Evolutionary conservation across 345 rosid species (phyloP), one percentile per base, ranked within the genome.

Genomic region (Cardamine occulta): DNA sequence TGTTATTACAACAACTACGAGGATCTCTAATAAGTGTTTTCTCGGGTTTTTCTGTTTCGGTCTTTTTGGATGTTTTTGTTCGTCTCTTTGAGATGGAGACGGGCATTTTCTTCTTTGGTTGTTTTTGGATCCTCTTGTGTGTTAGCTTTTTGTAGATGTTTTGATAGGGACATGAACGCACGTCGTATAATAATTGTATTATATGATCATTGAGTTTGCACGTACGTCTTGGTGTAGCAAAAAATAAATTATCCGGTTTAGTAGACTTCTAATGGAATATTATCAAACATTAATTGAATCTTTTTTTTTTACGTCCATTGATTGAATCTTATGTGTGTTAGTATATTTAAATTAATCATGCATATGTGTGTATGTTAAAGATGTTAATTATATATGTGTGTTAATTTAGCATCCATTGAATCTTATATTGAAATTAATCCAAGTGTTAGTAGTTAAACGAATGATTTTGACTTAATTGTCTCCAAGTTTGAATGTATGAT

Each of bases 61-160:
- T 39, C 7, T 71, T 81, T 58, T 69, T 80, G 32, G 88, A 69
- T 47, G 63, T 42, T 66, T 59, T 85, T 48, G 82, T 40, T 78
- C 81, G 89, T 75, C 78, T 93, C 72, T 52, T 87, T 68, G 92
- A 77, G 60, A 87, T 2, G 0, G 83, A 77, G 68, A 87, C 62
- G 0, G 90, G 85, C 98, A 89, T 89, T 19, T 85, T 79, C 32
- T 39, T 49, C 21, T 60, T 63, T 77, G 10, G 23, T 65, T 39
- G 1, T 19, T 49, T 59, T 29, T 19, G 61, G 32, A 17, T 61
- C 65, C 26, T 63, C 5, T 57, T 47, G 80, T 74, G 81, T 56
- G 5, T 40, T 31, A 35, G 54, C 70, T 82, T 83, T 83, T 74
- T 85, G 79, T 86, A 83, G 70, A 63, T 54, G 48, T 48, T 48